A percentile compares a stretch with the other conserved stretches of the same genome.
phyloP scores from a whole-genome alignment of 768 basidiomycete species.

The Phlebiopsis gigantea region DNA sequence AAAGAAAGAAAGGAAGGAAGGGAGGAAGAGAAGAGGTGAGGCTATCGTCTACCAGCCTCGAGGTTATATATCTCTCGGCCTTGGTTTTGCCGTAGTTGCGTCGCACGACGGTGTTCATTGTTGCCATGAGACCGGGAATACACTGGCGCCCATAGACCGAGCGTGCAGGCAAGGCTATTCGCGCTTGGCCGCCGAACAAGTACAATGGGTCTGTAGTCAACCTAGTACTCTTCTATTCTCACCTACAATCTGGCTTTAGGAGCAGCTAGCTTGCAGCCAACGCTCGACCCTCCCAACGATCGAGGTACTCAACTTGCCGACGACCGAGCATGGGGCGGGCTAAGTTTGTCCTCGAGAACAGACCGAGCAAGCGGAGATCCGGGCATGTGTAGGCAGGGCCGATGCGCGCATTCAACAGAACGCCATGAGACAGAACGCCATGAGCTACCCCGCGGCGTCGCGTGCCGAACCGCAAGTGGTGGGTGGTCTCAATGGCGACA shows the following conservation, averaged over 20 bases:
- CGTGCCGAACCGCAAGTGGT: background rate
- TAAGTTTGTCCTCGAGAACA: background rate
- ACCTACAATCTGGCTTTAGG: background rate
- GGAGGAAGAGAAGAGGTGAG: constrained; percentile 13
- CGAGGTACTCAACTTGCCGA: background rate
- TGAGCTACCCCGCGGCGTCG: background rate
- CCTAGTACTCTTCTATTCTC: background rate
- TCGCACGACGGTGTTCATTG: constrained; percentile 3
- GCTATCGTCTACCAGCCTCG: background rate
- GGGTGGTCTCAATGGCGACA: background rate
- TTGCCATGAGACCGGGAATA: constrained; percentile 1
- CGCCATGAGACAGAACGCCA: background rate
- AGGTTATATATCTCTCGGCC: background rate
- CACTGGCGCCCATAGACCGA: background rate
- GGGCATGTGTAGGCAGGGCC: background rate
- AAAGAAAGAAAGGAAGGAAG: constrained; percentile 17
- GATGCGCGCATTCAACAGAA: background rate
- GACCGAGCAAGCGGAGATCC: background rate
- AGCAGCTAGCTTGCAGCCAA: background rate
- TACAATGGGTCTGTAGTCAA: background rate
- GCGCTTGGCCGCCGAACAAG: background rate
- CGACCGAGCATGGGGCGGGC: background rate
- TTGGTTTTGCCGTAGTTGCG: background rate
- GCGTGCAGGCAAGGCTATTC: background rate
- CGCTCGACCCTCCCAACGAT: background rate